Evolutionary conservation across 306 rosid species (phyloP), one percentile per base, ranked within the genome.

Genomic region (Hippophae gyantsensis): DNA sequence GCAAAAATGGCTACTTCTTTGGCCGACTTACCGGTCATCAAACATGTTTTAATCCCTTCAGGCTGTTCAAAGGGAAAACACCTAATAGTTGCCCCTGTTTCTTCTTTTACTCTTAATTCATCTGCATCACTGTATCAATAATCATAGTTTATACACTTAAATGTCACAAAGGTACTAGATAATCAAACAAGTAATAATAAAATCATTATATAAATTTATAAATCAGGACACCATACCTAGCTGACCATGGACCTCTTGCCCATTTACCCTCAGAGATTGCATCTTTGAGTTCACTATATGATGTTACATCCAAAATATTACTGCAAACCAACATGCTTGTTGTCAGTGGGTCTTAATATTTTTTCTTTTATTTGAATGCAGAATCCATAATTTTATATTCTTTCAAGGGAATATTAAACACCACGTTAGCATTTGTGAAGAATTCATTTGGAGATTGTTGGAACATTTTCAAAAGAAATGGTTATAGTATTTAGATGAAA

Each of bases 231-330:
- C 52, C 54, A 60, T 79, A 92, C 98, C 95, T 83, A 51, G 98
- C 98, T 42, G 98, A 92, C 98, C 98, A 92, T 48, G 97, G 96
- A 59, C 95, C 96, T 75, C 96, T 81, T 52, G 99, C 99, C 99
- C 99, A 92, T 85, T 85, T 89, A 13, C 98, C 96, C 75, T 81
- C 72, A 41, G 92, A 76, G 67, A 92, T 83, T 48, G 89, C 98
- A 7, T 42, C 79, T 83, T 88, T 87, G 73, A 92, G 99, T 70
- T 92, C 99, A 69, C 80, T 78, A 42, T 87, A 92, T 47, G 96
- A 78, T 65, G 74, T 81, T 52, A 92, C 96, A 74, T 92, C 98
- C 50, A 87, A 79, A 62, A 89, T 81, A 66, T 88, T 87, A 65
- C 99, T 92, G 89, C 81, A 77, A 62, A 65, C 53, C 0, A 53